Conservation (phyloP, 257 asterid species). For the Nicotiana noctiflora region DNA sequence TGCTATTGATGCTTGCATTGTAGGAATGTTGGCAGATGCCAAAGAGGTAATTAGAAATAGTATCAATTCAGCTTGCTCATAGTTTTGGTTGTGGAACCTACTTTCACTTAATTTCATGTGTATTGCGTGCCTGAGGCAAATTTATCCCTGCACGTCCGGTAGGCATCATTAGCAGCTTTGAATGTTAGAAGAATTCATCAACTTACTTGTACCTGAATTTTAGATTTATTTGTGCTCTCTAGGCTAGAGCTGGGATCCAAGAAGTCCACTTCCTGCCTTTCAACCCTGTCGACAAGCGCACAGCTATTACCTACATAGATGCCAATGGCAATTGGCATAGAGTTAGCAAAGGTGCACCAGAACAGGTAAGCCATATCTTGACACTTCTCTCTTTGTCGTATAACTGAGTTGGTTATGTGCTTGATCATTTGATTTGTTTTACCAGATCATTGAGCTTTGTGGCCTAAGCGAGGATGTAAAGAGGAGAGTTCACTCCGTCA, state of each 20-base stretch:
- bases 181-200: not conserved
- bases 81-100: too few relatives aligned
- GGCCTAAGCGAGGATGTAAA: conserved; percentile 23
- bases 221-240: not conserved
- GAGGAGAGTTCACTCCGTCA: conserved; percentile 34
- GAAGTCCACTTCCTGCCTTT: conserved; percentile 89
- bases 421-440: not conserved
- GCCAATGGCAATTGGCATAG: conserved; percentile 72
- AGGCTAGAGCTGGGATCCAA: conserved; percentile 93
- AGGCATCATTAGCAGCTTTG: not conserved
- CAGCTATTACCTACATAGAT: conserved; percentile 75
- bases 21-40: conserved; percentile 41
- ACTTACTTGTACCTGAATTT: not conserved
- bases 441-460: conserved; percentile 39
- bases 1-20: conserved; percentile 48
- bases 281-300: conserved; percentile 88
- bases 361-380: conserved; percentile 45
- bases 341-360: conserved; percentile 96
- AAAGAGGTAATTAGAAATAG: conserved; percentile 22
- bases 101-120: not conserved
- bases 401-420: not conserved
- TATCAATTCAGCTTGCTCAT: not conserved
- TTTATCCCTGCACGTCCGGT: not conserved
- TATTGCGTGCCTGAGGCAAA: not conserved
- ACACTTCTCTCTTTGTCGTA: not conserved